phyloP scores from a whole-genome alignment of 306 rosid genomes.

The Alnus rubra region DNA sequence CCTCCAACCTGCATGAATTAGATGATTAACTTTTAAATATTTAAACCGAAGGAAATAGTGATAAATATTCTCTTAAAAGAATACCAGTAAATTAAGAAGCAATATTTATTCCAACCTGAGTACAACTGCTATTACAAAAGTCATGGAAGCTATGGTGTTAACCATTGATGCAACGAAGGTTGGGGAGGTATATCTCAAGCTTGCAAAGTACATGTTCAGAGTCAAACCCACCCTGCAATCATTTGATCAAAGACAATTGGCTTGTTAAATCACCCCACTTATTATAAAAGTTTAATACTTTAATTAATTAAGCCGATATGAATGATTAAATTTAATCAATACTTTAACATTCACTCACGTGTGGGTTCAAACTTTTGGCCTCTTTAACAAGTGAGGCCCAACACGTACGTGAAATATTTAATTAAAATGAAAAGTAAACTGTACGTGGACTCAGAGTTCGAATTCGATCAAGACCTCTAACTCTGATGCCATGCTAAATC shows the following conservation, averaged over 20 bases:
- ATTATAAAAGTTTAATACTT: too few relatives aligned
- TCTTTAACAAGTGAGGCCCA: too few relatives aligned
- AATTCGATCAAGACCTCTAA: too few relatives aligned
- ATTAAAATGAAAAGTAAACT: too few relatives aligned
- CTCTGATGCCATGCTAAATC: too few relatives aligned
- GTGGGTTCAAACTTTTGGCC: too few relatives aligned
- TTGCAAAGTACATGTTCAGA: constrained; percentile 72
- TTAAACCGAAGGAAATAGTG: background rate
- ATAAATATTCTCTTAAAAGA: background rate
- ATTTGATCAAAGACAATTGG: constrained; percentile 1
- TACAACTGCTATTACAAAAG: constrained; percentile 69
- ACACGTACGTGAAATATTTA: too few relatives aligned
- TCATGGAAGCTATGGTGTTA: constrained; percentile 72
- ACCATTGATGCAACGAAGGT: constrained; percentile 68
- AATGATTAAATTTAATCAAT: background rate
- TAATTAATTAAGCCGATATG: too few relatives aligned
- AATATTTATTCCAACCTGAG: constrained; percentile 42
- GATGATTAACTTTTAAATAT: background rate
- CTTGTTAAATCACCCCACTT: background rate
- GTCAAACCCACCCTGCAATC: constrained; percentile 60
- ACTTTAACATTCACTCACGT: background rate
- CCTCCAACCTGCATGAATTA: constrained; percentile 50
- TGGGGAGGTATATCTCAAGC: constrained; percentile 75
- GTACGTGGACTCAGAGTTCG: too few relatives aligned
- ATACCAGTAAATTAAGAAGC: background rate